Evolutionary conservation across 805 yeast species (phyloP).

Genomic region (Barnettozyma vustinii): DNA sequence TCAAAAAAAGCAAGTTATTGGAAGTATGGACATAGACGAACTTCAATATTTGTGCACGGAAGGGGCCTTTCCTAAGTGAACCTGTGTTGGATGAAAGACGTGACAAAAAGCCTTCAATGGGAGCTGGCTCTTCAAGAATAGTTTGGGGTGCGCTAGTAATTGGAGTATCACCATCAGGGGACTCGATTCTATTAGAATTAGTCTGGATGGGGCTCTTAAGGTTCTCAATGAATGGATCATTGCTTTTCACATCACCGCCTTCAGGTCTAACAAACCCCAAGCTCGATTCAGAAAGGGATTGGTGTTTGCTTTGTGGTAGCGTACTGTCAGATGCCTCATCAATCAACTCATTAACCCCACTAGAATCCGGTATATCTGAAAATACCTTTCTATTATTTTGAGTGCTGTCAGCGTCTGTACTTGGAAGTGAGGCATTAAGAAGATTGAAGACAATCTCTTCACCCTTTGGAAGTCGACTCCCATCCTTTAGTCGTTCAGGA

Average conservation of each 20-base stretch:
- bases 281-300: not conserved
- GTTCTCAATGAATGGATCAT: not conserved
- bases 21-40: conserved; percentile 60
- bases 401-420: not conserved
- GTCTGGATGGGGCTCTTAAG: no score
- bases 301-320: not conserved
- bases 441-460: not conserved
- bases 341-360: not conserved
- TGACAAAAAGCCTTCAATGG: conserved; percentile 78
- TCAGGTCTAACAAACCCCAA: not conserved
- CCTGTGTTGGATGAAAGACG: conserved; percentile 51
- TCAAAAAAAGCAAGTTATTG: conserved; percentile 55
- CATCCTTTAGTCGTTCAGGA: not conserved
- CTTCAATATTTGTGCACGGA: conserved; percentile 41
- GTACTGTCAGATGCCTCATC: not conserved
- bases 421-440: not conserved
- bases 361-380: not conserved
- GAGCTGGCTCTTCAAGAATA: conserved; percentile 48
- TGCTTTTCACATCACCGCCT: not conserved
- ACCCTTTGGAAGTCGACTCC: not conserved
- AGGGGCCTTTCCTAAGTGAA: conserved; percentile 23
- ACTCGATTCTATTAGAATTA: not conserved
- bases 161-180: not conserved
- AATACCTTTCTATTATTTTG: not conserved
- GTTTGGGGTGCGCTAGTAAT: not conserved